Conservation (phyloP, 306 rosid species). For the Castanopsis chinensis region DNA sequence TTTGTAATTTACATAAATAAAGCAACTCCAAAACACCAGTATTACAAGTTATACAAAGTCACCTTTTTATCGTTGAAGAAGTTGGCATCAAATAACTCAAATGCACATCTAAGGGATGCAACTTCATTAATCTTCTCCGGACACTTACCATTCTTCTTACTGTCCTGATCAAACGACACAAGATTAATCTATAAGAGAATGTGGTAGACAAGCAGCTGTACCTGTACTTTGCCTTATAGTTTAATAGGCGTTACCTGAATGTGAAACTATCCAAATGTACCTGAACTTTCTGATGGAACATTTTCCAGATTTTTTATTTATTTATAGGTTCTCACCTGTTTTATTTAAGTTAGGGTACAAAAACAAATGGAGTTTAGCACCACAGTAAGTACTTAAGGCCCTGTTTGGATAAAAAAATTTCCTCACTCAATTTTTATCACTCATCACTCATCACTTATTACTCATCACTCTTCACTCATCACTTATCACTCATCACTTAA, state of each 20-base stretch:
- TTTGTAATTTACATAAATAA: not conserved
- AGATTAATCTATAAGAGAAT: not conserved
- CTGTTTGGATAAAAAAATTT: no score
- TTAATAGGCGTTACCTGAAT: slow-evolving; percentile 3
- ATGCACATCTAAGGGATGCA: slow-evolving; percentile 42
- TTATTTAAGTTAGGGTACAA: slow-evolving; percentile 18
- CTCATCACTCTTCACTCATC: no score
- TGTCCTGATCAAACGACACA: slow-evolving; percentile 41
- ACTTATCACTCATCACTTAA: no score
- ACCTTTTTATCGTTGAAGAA: slow-evolving; percentile 61
- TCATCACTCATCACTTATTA: no score
- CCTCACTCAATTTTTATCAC: no score
- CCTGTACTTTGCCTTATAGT: not conserved
- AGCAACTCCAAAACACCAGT: not conserved
- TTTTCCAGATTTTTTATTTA: slow-evolving; percentile 37
- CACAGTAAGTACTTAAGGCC: not conserved
- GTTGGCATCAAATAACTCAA: slow-evolving; percentile 59
- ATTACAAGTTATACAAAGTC: not conserved
- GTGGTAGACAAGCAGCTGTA: not conserved
- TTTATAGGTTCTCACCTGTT: slow-evolving; percentile 39
- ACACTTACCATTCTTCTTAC: slow-evolving; percentile 30
- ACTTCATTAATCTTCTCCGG: slow-evolving; percentile 9
- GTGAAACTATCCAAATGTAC: slow-evolving; percentile 27
- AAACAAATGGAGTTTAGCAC: not conserved
- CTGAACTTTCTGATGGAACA: slow-evolving; percentile 42